Evolutionary conservation across 495 filamentous ascomycete genomes (phyloP).

Genomic region (Aspergillus heteromorphus): DNA sequence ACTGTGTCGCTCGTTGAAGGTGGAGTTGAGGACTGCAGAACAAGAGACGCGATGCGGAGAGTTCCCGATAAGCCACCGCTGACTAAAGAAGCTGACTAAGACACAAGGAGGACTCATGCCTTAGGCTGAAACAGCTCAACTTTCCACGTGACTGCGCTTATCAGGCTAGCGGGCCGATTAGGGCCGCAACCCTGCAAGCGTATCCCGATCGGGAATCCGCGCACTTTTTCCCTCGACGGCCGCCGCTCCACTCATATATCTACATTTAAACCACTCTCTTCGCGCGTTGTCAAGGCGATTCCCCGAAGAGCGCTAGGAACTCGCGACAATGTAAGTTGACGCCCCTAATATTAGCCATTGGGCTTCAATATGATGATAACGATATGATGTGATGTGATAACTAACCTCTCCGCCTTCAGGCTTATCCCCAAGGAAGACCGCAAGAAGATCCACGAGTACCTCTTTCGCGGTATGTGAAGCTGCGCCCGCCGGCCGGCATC

Average conservation of each 20-base stretch:
- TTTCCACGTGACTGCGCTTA: slow-evolving; percentile 7
- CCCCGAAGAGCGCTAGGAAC: slow-evolving; percentile 54
- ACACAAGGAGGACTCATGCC: too few relatives aligned
- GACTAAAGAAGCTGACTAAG: background rate
- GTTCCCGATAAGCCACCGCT: background rate
- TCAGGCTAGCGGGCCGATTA: slow-evolving; percentile 21
- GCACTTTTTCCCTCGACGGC: slow-evolving; percentile 35
- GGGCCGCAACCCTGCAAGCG: slow-evolving; percentile 34
- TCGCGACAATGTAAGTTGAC: slow-evolving; percentile 51
- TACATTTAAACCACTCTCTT: slow-evolving; percentile 37
- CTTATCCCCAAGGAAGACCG: slow-evolving; percentile 99
- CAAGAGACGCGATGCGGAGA: background rate
- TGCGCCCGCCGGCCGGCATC: background rate
- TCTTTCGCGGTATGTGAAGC: slow-evolving; percentile 79
- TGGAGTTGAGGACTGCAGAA: background rate
- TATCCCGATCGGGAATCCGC: slow-evolving; percentile 26
- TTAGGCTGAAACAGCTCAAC: slow-evolving; percentile 6
- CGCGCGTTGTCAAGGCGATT: slow-evolving; percentile 51
- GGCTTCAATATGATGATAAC: background rate
- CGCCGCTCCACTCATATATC: slow-evolving; percentile 33
- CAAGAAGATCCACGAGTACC: slow-evolving; percentile 99
- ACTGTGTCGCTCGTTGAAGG: background rate
- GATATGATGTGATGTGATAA: too few relatives aligned
- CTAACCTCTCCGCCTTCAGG: slow-evolving; percentile 41
- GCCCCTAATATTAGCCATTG: background rate